Percentiles rank a stretch among this genome's conserved stretches.
These are phyloP conservation scores for Solanum corneliomulleri DNA, from an alignment of 257 asterid species.

Conservation along the genomic window DNA sequence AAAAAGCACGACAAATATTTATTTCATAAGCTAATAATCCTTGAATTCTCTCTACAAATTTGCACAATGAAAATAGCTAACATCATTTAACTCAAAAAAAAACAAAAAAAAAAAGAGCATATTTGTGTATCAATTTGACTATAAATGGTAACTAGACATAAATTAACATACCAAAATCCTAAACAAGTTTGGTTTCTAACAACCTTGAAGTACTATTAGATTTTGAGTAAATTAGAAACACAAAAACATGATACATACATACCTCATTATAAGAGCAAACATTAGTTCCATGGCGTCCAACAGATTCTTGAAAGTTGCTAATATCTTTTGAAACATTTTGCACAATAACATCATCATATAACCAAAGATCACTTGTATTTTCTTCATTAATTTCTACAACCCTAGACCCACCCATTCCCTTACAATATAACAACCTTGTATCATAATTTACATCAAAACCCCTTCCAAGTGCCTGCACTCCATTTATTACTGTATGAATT, in stretches of 20 bases:
- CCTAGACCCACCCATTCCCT: slow-evolving; percentile 67
- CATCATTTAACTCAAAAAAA: neutral
- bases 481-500: slow-evolving; percentile 56
- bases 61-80: neutral
- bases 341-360: slow-evolving; percentile 47
- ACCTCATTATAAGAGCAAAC: slow-evolving; percentile 72
- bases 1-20: neutral
- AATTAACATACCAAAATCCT: neutral
- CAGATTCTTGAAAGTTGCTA: slow-evolving; percentile 24
- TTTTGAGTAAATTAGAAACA: neutral
- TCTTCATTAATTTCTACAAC: slow-evolving; percentile 62
- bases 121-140: neutral
- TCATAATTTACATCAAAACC: slow-evolving; percentile 86
- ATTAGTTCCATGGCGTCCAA: slow-evolving; percentile 64
- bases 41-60: neutral
- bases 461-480: slow-evolving; percentile 80
- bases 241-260: neutral
- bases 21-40: neutral
- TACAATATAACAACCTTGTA: slow-evolving; percentile 80
- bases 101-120: neutral
- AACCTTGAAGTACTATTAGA: neutral
- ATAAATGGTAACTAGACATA: neutral
- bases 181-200: neutral
- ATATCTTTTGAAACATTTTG: slow-evolving; percentile 68
- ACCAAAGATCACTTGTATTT: slow-evolving; percentile 52